Conservation (phyloP, 768 basidiomycete species). For the Macrocybe gigantea region DNA sequence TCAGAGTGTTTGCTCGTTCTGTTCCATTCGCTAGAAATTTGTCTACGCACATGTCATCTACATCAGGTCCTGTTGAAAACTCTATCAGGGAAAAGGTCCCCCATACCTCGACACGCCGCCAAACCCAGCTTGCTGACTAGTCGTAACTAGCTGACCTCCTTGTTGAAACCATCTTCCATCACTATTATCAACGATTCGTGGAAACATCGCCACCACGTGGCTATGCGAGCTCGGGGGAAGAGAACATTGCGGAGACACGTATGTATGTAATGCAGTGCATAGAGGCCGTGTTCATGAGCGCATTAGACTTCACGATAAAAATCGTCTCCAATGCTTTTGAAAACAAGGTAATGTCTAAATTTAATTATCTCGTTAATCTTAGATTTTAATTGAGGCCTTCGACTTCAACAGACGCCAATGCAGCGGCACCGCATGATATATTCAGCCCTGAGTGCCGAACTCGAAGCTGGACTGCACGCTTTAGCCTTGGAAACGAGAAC, state of each 20-base stretch:
- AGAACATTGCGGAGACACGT: constrained; percentile 76
- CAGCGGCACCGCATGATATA: constrained; percentile 82
- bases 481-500: constrained; percentile 74
- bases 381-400: constrained; percentile 1
- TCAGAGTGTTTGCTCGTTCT: too few species aligned
- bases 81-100: constrained; percentile 56
- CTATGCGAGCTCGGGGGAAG: constrained; percentile 69
- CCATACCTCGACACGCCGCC: not conserved
- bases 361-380: constrained; percentile 5
- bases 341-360: constrained; percentile 52
- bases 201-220: constrained; percentile 78
- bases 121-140: too few species aligned
- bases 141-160: constrained; percentile 46
- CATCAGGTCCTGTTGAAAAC: constrained; percentile 48
- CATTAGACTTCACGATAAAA: constrained; percentile 69
- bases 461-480: constrained; percentile 68
- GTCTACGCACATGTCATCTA: constrained; percentile 11
- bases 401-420: constrained; percentile 50
- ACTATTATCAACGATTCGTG: constrained; percentile 76
- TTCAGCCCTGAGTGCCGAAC: constrained; percentile 63
- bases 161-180: constrained; percentile 59
- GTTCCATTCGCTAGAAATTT: too few species aligned
- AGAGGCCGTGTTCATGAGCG: constrained; percentile 7
- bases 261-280: constrained; percentile 25
- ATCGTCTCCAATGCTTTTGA: constrained; percentile 69